phyloP scores from a whole-genome alignment of 108 stramenopile species.

The Nannochloropsis oceanica region DNA sequence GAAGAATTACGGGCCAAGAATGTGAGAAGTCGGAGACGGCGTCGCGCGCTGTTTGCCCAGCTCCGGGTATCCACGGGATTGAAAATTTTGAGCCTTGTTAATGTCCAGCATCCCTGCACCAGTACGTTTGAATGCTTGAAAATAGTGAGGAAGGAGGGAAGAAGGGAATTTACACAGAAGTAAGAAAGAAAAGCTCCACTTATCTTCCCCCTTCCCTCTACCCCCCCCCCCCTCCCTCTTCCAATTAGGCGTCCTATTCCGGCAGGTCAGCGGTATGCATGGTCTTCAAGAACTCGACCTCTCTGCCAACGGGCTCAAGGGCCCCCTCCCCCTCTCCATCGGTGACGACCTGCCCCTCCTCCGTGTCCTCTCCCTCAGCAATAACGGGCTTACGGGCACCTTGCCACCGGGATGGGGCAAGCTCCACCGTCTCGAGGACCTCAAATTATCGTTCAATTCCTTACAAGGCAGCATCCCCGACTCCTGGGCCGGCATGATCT shows the following conservation, averaged over 20 bases:
- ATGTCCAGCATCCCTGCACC: background rate
- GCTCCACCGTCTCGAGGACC: background rate
- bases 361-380: background rate
- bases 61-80: background rate
- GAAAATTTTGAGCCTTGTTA: background rate
- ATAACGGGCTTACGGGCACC: background rate
- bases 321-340: background rate
- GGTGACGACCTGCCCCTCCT: background rate
- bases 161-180: background rate
- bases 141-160: background rate
- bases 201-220: background rate
- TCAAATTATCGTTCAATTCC: background rate
- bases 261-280: background rate
- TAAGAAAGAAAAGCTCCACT: background rate
- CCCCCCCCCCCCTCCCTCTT: background rate
- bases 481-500: background rate
- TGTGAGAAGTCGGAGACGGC: background rate
- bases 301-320: background rate
- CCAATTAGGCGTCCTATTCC: background rate
- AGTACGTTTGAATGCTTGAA: background rate
- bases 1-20: background rate
- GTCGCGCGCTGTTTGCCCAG: background rate
- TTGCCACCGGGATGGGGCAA: background rate
- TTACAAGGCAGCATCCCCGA: background rate
- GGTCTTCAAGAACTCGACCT: background rate